These are phyloP conservation scores for Rhododendron vialii DNA, from an alignment of 148 eudicot species.

Conservation along the genomic window DNA sequence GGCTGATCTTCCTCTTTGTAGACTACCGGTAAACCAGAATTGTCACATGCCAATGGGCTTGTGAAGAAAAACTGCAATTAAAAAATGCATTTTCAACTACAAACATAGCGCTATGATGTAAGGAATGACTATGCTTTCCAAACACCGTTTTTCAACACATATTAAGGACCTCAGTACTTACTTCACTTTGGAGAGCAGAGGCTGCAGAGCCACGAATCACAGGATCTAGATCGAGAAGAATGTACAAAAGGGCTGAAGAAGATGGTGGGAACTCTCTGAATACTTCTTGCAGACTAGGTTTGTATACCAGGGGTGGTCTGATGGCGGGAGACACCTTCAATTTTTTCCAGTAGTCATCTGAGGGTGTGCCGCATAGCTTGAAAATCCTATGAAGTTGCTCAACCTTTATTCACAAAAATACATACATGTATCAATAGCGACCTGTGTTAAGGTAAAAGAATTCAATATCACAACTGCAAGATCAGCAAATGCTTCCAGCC, in stretches of 20 bases:
- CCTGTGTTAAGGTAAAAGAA: background rate
- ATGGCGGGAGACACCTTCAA: slow-evolving; percentile 40
- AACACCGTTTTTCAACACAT: background rate
- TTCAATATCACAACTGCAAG: too few species aligned
- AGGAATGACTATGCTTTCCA: background rate
- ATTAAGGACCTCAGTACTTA: slow-evolving; percentile 16
- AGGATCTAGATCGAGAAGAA: slow-evolving; percentile 34
- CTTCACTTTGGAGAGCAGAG: slow-evolving; percentile 39
- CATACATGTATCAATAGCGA: background rate
- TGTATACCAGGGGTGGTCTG: slow-evolving; percentile 36
- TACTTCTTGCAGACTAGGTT: slow-evolving; percentile 30
- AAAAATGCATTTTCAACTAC: background rate
- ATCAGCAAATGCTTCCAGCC: too few species aligned
- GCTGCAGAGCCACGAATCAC: slow-evolving; percentile 38
- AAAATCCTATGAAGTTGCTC: slow-evolving; percentile 51
- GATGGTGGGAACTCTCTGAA: slow-evolving; percentile 31
- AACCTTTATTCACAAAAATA: slow-evolving; percentile 21
- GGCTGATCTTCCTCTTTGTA: slow-evolving; percentile 29
- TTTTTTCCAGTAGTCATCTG: slow-evolving; percentile 47
- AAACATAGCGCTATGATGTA: too few species aligned
- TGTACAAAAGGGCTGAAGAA: slow-evolving; percentile 24
- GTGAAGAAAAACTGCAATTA: slow-evolving; percentile 35
- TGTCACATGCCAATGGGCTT: slow-evolving; percentile 35
- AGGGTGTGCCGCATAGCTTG: slow-evolving; percentile 49
- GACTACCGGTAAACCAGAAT: slow-evolving; percentile 23